phyloP scores from a whole-genome alignment of 2,329 filamentous ascomycete genomes.

The Fusarium sp. region DNA sequence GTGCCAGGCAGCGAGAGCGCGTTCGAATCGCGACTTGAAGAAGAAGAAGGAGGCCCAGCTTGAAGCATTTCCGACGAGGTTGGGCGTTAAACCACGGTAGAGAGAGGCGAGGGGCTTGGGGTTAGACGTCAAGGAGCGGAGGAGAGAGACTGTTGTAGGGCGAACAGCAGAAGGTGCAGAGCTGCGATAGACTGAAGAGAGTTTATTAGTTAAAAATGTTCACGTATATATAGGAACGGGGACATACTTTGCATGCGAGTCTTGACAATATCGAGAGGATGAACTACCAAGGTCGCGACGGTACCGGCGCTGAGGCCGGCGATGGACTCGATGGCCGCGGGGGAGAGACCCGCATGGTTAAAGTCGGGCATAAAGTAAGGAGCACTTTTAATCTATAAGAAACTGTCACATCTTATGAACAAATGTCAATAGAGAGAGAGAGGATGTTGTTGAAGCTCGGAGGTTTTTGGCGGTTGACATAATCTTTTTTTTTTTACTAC shows the following conservation, averaged over 20 bases:
- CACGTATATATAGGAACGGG: neutral
- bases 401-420: slow-evolving; percentile 40
- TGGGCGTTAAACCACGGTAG: slow-evolving; percentile 89
- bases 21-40: slow-evolving; percentile 67
- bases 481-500: slow-evolving; percentile 21
- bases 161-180: slow-evolving; percentile 49
- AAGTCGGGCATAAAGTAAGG: slow-evolving; percentile 55
- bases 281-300: slow-evolving; percentile 83
- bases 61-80: slow-evolving; percentile 86
- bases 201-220: slow-evolving; percentile 7
- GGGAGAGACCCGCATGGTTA: slow-evolving; percentile 68
- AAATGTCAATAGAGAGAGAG: neutral
- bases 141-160: slow-evolving; percentile 60
- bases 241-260: slow-evolving; percentile 85
- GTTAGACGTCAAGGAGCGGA: slow-evolving; percentile 57
- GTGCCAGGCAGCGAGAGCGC: slow-evolving; percentile 49
- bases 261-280: slow-evolving; percentile 95
- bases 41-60: slow-evolving; percentile 96
- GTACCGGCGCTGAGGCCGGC: slow-evolving; percentile 90
- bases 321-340: slow-evolving; percentile 83
- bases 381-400: slow-evolving; percentile 10
- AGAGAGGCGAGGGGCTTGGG: slow-evolving; percentile 71
- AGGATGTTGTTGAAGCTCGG: neutral
- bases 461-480: slow-evolving; percentile 10
- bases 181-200: slow-evolving; percentile 59